phyloP scores from a whole-genome alignment of 257 asterid genomes.

The Anisodus acutangulus region DNA sequence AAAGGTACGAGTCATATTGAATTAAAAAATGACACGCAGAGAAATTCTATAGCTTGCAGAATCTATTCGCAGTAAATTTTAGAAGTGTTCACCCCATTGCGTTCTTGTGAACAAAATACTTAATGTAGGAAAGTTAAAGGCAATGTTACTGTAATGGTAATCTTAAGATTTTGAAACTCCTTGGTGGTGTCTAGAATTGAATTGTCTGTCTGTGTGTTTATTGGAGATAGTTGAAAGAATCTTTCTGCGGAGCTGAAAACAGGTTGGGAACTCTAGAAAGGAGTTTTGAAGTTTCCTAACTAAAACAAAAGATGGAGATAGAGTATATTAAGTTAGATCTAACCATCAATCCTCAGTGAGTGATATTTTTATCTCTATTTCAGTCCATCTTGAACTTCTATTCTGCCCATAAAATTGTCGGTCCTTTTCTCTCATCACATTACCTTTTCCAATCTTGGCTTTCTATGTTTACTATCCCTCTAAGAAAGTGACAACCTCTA shows the following conservation, averaged over 20 bases:
- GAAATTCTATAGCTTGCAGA: conserved; percentile 27
- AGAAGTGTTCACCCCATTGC: not conserved
- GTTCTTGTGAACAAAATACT: not conserved
- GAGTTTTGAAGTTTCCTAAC: conserved; percentile 24
- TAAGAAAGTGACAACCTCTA: not conserved
- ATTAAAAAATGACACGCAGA: not conserved
- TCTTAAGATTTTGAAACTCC: conserved; percentile 28
- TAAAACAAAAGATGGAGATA: conserved; percentile 2
- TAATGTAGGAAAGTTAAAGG: conserved; percentile 8
- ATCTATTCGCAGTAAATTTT: not conserved
- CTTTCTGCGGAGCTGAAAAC: conserved; percentile 17
- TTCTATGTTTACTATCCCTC: not conserved
- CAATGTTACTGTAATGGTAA: not conserved
- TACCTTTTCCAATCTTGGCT: conserved; percentile 15
- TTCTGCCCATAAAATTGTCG: not conserved
- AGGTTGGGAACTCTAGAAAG: conserved; percentile 21
- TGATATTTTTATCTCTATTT: not conserved
- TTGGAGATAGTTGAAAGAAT: not conserved
- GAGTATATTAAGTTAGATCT: conserved; percentile 9
- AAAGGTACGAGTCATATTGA: not conserved
- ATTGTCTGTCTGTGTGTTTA: not conserved
- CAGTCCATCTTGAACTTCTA: conserved; percentile 6
- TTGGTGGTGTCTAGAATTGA: not conserved
- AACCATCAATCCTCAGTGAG: not conserved
- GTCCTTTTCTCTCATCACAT: not conserved